Evolutionary conservation across 352 stramenopile species (phyloP).

Genomic region (Globisporangium nunn): DNA sequence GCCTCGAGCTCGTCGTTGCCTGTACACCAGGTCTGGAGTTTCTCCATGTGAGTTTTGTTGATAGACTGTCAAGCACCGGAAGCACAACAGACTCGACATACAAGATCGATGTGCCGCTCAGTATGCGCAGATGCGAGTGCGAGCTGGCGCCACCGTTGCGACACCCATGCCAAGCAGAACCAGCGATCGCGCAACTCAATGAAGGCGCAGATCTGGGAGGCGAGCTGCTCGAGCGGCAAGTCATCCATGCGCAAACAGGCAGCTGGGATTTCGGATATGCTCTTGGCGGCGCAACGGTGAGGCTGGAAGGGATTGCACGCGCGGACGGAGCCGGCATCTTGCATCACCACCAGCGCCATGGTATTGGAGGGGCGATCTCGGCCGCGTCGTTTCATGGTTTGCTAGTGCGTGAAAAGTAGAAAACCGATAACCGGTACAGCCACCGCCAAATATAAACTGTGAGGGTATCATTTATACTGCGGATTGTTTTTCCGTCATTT

Average conservation of each 20-base stretch:
- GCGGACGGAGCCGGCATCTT: too few species aligned
- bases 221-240: conserved; percentile 37
- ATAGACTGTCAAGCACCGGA: too few species aligned
- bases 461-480: too few species aligned
- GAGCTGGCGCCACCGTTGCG: conserved; percentile 45
- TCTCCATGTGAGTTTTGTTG: not conserved
- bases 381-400: too few species aligned
- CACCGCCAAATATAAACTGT: too few species aligned
- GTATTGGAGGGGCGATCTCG: too few species aligned
- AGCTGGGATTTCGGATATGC: not conserved
- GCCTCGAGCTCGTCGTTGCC: conserved; percentile 50
- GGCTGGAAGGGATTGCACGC: too few species aligned
- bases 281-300: too few species aligned
- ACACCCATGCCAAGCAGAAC: conserved; percentile 41
- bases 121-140: conserved; percentile 48
- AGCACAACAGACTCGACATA: conserved; percentile 13
- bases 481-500: too few species aligned
- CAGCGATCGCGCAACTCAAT: conserved; percentile 54
- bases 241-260: conserved; percentile 14
- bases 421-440: too few species aligned
- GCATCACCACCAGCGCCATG: too few species aligned
- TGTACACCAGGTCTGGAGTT: conserved; percentile 57
- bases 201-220: conserved; percentile 41
- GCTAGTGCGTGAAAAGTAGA: too few species aligned
- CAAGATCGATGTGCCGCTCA: conserved; percentile 45